These are phyloP conservation scores for Larix kaempferi DNA, from an alignment of 75 land plant genomes.

Conservation along the genomic window DNA sequence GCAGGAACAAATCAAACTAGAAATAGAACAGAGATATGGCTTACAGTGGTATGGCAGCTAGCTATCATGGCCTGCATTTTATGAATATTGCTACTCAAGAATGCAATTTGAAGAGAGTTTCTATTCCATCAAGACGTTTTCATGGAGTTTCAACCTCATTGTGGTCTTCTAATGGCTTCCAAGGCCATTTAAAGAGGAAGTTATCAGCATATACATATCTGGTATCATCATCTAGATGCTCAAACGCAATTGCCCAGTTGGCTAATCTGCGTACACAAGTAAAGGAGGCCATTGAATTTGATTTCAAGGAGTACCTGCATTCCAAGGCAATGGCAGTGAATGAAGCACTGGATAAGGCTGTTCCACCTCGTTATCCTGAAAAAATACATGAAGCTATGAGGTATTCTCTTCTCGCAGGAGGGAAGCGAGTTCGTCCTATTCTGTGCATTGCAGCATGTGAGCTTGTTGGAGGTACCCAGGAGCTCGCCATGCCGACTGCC, in stretches of 20 bases:
- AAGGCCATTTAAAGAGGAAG: background rate
- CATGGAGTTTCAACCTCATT: background rate
- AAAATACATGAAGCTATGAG: slow-evolving; percentile 31
- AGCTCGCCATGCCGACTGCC: slow-evolving; percentile 48
- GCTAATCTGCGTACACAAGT: background rate
- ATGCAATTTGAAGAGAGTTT: background rate
- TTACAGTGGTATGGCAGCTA: slow-evolving; percentile 5
- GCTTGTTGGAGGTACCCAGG: slow-evolving; percentile 43
- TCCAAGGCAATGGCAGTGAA: slow-evolving; percentile 26
- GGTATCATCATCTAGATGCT: background rate
- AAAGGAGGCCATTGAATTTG: background rate
- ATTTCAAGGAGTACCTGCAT: slow-evolving; percentile 24
- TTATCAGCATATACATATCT: background rate
- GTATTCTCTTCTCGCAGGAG: slow-evolving; percentile 32
- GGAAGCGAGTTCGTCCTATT: slow-evolving; percentile 39
- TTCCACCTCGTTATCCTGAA: slow-evolving; percentile 14
- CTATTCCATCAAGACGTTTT: background rate
- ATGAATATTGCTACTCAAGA: background rate
- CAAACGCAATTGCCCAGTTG: background rate
- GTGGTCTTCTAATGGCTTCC: background rate
- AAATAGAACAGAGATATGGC: background rate
- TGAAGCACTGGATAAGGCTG: slow-evolving; percentile 17
- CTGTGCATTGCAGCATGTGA: slow-evolving; percentile 76
- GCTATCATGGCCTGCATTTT: background rate
- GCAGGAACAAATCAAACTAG: no score